Base-by-base conservation (phyloP, 768 basidiomycete genomes). In the Xerocomellus dryophilus region DNA sequence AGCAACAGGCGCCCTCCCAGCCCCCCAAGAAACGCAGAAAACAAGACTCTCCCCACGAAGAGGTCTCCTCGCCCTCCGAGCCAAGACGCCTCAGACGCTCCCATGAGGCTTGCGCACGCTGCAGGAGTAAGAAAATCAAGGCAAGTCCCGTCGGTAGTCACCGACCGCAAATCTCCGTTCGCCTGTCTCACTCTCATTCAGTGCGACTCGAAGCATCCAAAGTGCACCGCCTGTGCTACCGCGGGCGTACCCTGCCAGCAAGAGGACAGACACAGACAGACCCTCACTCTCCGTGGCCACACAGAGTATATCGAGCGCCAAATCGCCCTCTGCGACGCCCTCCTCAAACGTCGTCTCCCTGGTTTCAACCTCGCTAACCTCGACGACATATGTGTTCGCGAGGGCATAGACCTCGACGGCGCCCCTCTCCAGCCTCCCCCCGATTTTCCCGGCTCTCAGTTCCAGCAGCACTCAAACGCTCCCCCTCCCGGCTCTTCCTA, bases 101-200 rank as follows among this genome's bases (percentile, higher is more conserved):
- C 65, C 91, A 93, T 74, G 91, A 93, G 75, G 90, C 91, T 58
- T 93, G 91, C 78, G 86, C 91, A 60, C 82, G 91, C 71, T 93
- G 91, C 80, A 88, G 91, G 81, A 87, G 85, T 77, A 93, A 93
- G 84, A 93, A 93, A 87, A 93, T 93, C 76, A 93, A 93, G 89
- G 88, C 84, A 70, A 70, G 79, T 74, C 76, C 83, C 84, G 83
- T 78, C 77, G 78, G 76, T 74, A 74, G 72, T 74, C 73, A 80
- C 85, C 87, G 86, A 83, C 85, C 86, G 87, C 86, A 88, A 87
- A 81, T 86, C 82, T 85, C 86, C 84, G 73, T 71, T 71, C 69
- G 72, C 74, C 71, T 73, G 68, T 71, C 61, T 69, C 65, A 72
- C 70, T 64, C 61, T 61, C 57, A 59, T 57, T 51, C 66, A 93